Percentiles rank a stretch among this genome's conserved stretches.
Evolutionary conservation across 176 grass and related monocot genomes (phyloP).

Genomic region (Aegilops tauschii): DNA sequence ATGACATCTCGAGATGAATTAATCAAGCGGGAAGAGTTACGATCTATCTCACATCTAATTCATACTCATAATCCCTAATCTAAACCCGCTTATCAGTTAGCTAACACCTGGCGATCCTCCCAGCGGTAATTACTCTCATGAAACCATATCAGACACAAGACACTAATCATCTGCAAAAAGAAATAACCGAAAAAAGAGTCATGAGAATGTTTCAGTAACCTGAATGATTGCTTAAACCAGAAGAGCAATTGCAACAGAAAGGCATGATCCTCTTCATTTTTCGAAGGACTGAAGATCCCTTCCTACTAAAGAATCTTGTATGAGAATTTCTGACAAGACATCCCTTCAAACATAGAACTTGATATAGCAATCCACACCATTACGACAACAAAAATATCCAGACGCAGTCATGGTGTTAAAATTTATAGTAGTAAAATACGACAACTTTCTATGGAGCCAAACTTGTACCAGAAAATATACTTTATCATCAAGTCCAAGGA

Average conservation of each 20-base stretch:
- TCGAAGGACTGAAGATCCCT: constrained; percentile 78
- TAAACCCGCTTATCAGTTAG: background rate
- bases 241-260: constrained; percentile 90
- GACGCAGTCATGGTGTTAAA: background rate
- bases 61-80: background rate
- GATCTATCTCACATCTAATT: background rate
- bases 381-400: background rate
- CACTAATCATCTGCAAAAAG: background rate
- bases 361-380: constrained; percentile 18
- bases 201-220: constrained; percentile 49
- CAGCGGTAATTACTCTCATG: background rate
- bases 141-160: background rate
- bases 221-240: constrained; percentile 99
- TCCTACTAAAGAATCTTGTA: constrained; percentile 59
- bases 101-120: background rate
- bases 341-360: constrained; percentile 36
- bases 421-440: constrained; percentile 19
- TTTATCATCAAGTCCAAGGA: background rate
- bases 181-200: constrained; percentile 27
- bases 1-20: background rate
- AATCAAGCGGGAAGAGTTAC: background rate
- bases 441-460: constrained; percentile 11
- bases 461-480: constrained; percentile 1
- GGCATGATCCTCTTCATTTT: constrained; percentile 82
- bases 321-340: constrained; percentile 30